Percentiles rank a stretch among this genome's conserved stretches.
Evolutionary conservation across 768 basidiomycete genomes (phyloP).

Genomic region (Hypholoma fasciculare): DNA sequence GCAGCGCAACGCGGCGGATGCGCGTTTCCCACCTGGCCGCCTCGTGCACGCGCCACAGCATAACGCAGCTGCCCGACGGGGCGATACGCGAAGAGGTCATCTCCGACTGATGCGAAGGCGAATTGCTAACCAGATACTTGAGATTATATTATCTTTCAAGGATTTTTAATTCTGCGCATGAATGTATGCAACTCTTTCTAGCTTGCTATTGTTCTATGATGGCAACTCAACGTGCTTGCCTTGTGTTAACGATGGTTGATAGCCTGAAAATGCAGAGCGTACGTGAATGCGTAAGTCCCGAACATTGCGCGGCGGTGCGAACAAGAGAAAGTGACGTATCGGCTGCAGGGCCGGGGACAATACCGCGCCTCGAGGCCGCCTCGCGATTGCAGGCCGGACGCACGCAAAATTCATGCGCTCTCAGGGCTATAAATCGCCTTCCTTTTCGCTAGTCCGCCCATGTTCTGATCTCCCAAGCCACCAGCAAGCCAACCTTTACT

Average conservation of each 20-base stretch:
- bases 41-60: background rate
- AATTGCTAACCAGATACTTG: too few species aligned
- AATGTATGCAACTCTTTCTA: too few species aligned
- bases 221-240: too few species aligned
- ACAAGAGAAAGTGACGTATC: slow-evolving; percentile 1
- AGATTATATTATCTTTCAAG: too few species aligned
- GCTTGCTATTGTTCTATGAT: too few species aligned
- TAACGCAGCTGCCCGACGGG: background rate
- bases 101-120: background rate
- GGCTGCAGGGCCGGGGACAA: slow-evolving; percentile 7
- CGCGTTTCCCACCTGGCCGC: background rate
- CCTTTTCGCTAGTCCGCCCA: background rate
- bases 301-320: background rate
- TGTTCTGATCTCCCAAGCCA: background rate
- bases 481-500: background rate
- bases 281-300: background rate
- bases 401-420: slow-evolving; percentile 1
- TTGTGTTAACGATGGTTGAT: background rate
- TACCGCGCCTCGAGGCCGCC: slow-evolving; percentile 7
- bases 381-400: background rate
- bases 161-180: too few species aligned
- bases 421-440: slow-evolving; percentile 5
- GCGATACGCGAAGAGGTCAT: background rate
- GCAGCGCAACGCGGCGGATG: background rate
- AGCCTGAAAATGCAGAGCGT: background rate